Base-by-base conservation (phyloP, 768 basidiomycete genomes). In the Leccinum subgranulosum region DNA sequence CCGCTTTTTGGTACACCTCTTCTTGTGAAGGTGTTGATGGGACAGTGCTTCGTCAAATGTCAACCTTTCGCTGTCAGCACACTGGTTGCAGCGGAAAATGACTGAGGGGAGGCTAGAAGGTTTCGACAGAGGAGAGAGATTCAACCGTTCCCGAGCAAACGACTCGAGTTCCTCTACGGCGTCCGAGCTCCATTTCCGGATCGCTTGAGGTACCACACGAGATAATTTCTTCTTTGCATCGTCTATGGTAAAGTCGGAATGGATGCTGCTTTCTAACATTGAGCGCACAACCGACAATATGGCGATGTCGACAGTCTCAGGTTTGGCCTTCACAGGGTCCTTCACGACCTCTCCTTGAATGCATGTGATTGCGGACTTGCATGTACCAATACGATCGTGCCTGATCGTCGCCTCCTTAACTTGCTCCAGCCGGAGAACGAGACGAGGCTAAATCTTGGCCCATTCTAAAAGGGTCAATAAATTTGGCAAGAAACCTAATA, bases 161-260 rank as follows among this genome's bases (percentile, higher is more conserved):
- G 50, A 50, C 25, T 61, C 54, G 15, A 64, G 58, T 51, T 64
- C 53, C 19, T 54, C 34, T 3, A 61, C 55, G 11, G 47, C 59
- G 6, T 28, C 14, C 41, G 51, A 53, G 31, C 63, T 57, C 63
- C 63, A 58, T 39, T 28, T 51, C 34, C 6, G 50, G 19, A 56
- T 43, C 6, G 33, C 36, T 33, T 14, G 45, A 12, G 27, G 54
- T 4, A 58, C 25, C 8, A 55, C 5, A 3, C 23, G 45, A 25
- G 5, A 3, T 5, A 62, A 12, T n/a, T 34, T 55, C 8, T 6
- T 27, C 27, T 33, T 27, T 19, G 60, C n/a, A n/a, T 29, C 29
- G 17, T 48, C 41, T 12, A n/a, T 0, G n/a, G 6, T 19, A 9
- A 28, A 15, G 6, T 34, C 8, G 2, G 46, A 33, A 41, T 48